phyloP scores from a whole-genome alignment of 1,284 basidiomycete species.

The Pholiota adiposa region DNA sequence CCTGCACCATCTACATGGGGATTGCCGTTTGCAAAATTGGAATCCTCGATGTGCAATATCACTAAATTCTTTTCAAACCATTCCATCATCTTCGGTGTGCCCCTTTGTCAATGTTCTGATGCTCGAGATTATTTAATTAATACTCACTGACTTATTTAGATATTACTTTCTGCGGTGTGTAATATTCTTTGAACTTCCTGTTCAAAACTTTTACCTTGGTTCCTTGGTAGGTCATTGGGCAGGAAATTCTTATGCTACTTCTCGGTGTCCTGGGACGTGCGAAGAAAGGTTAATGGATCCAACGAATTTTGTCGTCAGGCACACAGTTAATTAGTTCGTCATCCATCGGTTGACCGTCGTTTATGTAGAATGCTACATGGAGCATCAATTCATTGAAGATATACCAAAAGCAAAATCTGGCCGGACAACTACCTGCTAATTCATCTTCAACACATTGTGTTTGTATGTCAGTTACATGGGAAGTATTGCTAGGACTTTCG shows the following conservation, averaged over 20 bases:
- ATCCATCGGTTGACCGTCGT: neutral
- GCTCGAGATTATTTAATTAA: neutral
- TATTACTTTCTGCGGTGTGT: slow-evolving; percentile 77
- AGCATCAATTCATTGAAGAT: slow-evolving; percentile 45
- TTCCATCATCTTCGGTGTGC: slow-evolving; percentile 37
- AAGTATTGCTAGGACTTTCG: slow-evolving; percentile 5
- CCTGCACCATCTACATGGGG: slow-evolving; percentile 68
- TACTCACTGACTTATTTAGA: slow-evolving; percentile 52
- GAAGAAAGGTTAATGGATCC: slow-evolving; percentile 65
- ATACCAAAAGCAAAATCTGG: slow-evolving; percentile 38
- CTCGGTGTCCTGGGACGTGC: slow-evolving; percentile 78
- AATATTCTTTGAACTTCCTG: neutral
- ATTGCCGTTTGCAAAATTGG: slow-evolving; percentile 60
- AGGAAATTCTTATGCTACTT: slow-evolving; percentile 73
- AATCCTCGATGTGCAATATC: slow-evolving; percentile 58
- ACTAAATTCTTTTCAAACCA: slow-evolving; percentile 47
- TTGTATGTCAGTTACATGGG: neutral
- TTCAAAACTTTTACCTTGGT: neutral
- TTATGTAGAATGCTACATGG: slow-evolving; percentile 42
- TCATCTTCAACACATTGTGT: neutral
- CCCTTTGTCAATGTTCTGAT: neutral
- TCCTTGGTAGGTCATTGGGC: slow-evolving; percentile 72
- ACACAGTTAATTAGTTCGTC: slow-evolving; percentile 22
- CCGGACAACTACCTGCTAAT: slow-evolving; percentile 15
- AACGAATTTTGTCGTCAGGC: slow-evolving; percentile 64